phyloP scores from a whole-genome alignment of 192 early-diverging fungal genomes.

The Rhizophagus prolifer region DNA sequence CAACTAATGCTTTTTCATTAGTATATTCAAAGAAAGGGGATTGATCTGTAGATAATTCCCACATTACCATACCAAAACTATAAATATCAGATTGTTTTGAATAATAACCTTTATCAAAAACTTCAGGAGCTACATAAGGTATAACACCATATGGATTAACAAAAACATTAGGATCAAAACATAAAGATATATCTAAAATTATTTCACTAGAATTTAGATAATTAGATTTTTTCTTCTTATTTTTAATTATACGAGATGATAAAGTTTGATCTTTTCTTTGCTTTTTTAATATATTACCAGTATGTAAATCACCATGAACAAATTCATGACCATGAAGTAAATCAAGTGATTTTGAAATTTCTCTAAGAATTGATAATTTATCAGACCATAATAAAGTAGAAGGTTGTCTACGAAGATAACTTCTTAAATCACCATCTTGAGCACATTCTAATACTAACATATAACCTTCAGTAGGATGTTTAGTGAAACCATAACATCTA shows the following conservation, averaged over 20 bases:
- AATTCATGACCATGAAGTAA: background rate
- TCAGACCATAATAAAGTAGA: slow-evolving; percentile 2
- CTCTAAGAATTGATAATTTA: background rate
- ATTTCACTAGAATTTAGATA: background rate
- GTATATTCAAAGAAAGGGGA: background rate
- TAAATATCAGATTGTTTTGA: slow-evolving; percentile 15
- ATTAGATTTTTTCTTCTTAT: background rate
- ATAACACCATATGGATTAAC: background rate
- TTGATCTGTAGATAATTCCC: background rate
- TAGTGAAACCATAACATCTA: background rate
- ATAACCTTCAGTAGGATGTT: slow-evolving; percentile 18
- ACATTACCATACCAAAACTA: slow-evolving; percentile 15
- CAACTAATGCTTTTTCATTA: background rate
- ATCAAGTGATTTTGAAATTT: background rate
- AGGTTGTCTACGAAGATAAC: background rate
- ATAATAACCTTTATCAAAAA: slow-evolving; percentile 7
- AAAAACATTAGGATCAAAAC: background rate
- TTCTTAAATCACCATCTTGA: slow-evolving; percentile 10
- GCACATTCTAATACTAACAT: slow-evolving; percentile 10
- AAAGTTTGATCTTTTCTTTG: background rate
- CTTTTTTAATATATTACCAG: slow-evolving; percentile 9
- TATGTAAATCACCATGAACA: slow-evolving; percentile 19
- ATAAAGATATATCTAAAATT: slow-evolving; percentile 1
- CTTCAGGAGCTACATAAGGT: slow-evolving; percentile 22
- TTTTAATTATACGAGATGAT: background rate